Conservation (phyloP, 345 rosid species). For the Euphorbia pulcherrima region DNA sequence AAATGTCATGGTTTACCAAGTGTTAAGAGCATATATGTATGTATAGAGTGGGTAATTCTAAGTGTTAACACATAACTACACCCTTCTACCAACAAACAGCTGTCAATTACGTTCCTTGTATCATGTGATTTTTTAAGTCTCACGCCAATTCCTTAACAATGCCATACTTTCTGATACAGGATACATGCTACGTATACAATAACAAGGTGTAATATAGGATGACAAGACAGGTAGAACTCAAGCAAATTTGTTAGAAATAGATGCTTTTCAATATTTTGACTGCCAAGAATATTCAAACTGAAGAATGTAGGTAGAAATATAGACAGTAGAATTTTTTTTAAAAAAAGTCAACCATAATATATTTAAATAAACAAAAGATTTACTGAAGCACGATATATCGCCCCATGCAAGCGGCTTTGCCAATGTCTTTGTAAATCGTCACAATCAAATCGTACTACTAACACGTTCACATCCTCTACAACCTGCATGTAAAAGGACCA, state of each 20-base stretch:
- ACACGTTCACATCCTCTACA: slow-evolving; percentile 75
- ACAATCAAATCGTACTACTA: slow-evolving; percentile 63
- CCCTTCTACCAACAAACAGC: not conserved
- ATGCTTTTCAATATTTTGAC: not conserved
- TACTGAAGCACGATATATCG: slow-evolving; percentile 89
- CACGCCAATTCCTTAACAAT: not conserved
- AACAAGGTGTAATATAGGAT: not conserved
- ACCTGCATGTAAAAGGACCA: slow-evolving; percentile 41
- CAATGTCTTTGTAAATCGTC: slow-evolving; percentile 67
- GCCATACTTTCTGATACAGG: not conserved
- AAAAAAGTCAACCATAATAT: not conserved
- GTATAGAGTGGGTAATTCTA: too few relatives aligned
- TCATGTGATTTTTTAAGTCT: not conserved
- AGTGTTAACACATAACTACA: not conserved
- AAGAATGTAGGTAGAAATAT: too few relatives aligned
- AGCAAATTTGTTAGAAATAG: not conserved
- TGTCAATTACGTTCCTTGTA: not conserved
- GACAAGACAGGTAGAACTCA: not conserved
- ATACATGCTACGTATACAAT: not conserved
- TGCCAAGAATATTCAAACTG: not conserved
- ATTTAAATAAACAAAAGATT: slow-evolving; percentile 12
- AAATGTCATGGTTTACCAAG: not conserved
- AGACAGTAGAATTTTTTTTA: too few relatives aligned
- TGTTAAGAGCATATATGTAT: not conserved
- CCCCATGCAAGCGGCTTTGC: slow-evolving; percentile 85